Evolutionary conservation across 305 asterid genomes (phyloP).

Genomic region (Coffea humblotiana): DNA sequence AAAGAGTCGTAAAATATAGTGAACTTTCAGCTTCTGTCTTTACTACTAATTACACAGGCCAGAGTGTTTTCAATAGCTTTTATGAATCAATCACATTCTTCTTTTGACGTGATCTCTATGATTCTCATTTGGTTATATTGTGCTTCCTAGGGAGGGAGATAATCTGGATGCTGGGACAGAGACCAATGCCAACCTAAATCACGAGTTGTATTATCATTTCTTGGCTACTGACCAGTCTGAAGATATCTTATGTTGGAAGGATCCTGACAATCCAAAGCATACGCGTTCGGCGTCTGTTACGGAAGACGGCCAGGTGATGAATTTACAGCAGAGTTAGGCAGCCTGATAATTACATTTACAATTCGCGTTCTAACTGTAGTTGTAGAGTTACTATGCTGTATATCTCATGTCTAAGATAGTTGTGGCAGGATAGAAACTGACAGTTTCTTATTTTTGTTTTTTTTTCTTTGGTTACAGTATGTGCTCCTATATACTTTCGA

Average conservation of each 20-base stretch:
- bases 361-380: not conserved
- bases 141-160: conserved; percentile 58
- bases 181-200: conserved; percentile 72
- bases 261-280: conserved; percentile 75
- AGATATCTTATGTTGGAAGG: conserved; percentile 84
- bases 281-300: conserved; percentile 71
- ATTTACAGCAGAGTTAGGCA: not conserved
- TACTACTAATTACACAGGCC: not conserved
- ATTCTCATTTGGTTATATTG: conserved; percentile 21
- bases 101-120: not conserved
- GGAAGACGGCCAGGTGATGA: conserved; percentile 82
- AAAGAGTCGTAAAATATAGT: not conserved
- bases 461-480: conserved; percentile 59
- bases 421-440: not conserved
- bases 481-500: conserved; percentile 56
- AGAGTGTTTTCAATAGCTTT: not conserved
- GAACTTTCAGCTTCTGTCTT: not conserved
- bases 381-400: not conserved
- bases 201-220: conserved; percentile 82
- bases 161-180: conserved; percentile 88
- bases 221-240: conserved; percentile 92
- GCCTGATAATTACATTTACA: not conserved
- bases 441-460: conserved; percentile 8
- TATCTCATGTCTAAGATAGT: not conserved
- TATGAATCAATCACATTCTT: not conserved